Percentiles rank a stretch among this genome's conserved stretches.
phyloP scores from a whole-genome alignment of 78 protist genomes.

The Isochrysis galbana region DNA sequence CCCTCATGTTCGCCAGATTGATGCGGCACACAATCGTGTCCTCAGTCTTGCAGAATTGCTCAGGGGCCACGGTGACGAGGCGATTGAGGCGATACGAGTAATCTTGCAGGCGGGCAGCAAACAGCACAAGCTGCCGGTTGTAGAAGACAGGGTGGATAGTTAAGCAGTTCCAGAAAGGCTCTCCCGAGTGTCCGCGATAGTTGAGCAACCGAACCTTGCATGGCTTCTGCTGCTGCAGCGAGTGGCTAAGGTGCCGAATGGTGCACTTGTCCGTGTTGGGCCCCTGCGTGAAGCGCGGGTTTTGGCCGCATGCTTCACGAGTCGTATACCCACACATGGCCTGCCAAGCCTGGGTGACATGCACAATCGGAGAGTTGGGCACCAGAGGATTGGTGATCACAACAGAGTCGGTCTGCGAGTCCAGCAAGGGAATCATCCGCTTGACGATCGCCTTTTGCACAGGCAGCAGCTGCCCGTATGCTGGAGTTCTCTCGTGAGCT shows the following conservation, averaged over 20 bases:
- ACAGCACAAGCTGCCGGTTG: neutral
- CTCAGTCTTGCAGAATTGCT: neutral
- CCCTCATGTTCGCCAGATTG: neutral
- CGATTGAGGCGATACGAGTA: neutral
- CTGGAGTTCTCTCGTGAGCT: neutral
- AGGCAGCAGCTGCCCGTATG: neutral
- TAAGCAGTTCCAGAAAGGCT: conserved; percentile 5
- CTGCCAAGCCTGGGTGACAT: neutral
- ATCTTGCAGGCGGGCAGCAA: neutral
- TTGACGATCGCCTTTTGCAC: neutral
- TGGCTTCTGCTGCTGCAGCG: neutral
- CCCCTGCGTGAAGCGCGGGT: neutral
- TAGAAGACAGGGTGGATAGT: neutral
- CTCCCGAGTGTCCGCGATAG: neutral
- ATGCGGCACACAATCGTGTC: neutral
- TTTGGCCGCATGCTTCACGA: neutral
- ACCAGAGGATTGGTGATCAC: neutral
- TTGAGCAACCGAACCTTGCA: neutral
- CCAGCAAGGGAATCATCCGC: neutral
- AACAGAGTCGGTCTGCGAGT: neutral
- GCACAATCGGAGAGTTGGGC: neutral
- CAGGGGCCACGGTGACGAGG: neutral
- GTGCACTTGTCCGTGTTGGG: neutral
- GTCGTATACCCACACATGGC: neutral
- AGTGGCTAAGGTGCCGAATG: neutral